Evolutionary conservation across 2,329 filamentous ascomycete genomes (phyloP), one percentile per base, ranked within the genome.

Genomic region (Phoma sp.): DNA sequence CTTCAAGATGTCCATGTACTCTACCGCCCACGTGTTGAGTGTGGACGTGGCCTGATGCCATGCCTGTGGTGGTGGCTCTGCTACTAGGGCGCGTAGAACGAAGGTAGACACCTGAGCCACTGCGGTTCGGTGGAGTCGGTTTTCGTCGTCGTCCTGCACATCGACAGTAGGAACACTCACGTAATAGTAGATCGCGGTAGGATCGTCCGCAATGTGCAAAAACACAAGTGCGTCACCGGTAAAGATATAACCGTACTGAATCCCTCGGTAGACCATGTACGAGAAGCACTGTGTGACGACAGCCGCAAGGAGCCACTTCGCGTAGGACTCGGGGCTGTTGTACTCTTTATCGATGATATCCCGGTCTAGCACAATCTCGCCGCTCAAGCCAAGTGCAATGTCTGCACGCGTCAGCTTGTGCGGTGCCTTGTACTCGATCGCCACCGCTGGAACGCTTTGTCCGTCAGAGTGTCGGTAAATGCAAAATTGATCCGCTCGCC

Each of bases 251-350:
- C 80, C 73, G 55, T 79, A 80, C 49, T 78, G 72, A 5, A 81
- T 67, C 0, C 81, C 77, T 12, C 65, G 67, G 42, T 78, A 61
- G 10, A 83, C 74, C 74, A 84, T 84, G 62, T 83, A 82, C 28
- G 79, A 74, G 59, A 79, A 83, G 0, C 74, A 77, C 64, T 83
- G 76, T 4, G 78, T 78, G 30, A 83, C 64, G 11, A 80, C 75
- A 18, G 79, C 75, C 7, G 74, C 71, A 0, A 76, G n/a, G 73
- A 74, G 28, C 72, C 56, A 36, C 78, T 73, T 32, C 69, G 53
- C 37, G 76, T 75, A n/a, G 6, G 56, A 68, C 14, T 70, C 74
- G 4, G 71, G 70, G 25, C 56, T 64, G 51, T 72, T 56, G 32
- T 68, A 64, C 1, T 70, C 57, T n/a, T n/a, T n/a, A 6, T 80